A percentile compares a stretch with the other conserved stretches of the same genome.
phyloP scores from a whole-genome alignment of 225 moss, liverwort and hornwort species.

The Antitrichia curtipendula region DNA sequence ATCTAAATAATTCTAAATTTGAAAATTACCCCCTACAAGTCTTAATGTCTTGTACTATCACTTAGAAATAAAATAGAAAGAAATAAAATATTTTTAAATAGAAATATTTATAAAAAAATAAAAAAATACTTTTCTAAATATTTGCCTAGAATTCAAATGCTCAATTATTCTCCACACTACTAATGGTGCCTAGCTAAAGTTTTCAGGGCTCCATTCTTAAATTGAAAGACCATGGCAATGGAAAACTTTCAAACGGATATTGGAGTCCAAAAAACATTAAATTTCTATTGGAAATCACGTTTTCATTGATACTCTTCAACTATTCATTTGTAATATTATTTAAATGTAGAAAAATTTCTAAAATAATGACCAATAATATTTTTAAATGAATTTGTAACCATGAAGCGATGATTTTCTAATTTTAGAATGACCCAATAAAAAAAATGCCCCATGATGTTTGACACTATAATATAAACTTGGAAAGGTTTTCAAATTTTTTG shows the following conservation, averaged over 20 bases:
- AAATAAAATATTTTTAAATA: not conserved
- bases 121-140: no score
- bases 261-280: not conserved
- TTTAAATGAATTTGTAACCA: not conserved
- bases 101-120: not conserved
- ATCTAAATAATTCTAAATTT: not conserved
- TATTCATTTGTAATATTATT: not conserved
- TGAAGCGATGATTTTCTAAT: not conserved
- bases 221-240: not conserved
- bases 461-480: not conserved
- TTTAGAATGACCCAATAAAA: not conserved
- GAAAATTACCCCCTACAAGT: rapidly evolving
- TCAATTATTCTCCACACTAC: no score
- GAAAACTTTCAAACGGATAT: not conserved
- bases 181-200: rapidly evolving
- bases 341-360: no score
- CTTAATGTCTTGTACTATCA: no score
- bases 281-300: not conserved
- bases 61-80: no score
- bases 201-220: not conserved
- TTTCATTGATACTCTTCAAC: not conserved
- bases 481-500: not conserved
- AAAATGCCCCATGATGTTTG: not conserved
- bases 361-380: not conserved
- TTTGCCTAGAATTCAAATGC: no score